A percentile compares a stretch with the other conserved stretches of the same genome.
Conservation (phyloP, 768 basidiomycete species). For the Myochromella boudieri region DNA sequence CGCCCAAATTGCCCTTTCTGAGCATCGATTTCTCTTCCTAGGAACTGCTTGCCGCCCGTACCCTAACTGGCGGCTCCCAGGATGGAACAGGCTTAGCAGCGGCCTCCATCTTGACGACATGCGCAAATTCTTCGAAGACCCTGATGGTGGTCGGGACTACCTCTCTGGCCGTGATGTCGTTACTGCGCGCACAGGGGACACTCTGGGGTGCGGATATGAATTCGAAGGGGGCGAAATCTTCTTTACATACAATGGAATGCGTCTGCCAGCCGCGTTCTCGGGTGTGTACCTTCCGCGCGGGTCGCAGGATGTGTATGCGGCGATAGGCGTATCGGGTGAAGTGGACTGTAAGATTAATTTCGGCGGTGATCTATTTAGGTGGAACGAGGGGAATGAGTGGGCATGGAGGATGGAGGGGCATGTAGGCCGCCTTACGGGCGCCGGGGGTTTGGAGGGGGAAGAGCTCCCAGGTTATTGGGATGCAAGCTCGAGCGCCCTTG, state of each 20-base stretch:
- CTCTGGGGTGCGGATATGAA: conserved; percentile 64
- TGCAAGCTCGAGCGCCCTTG: not conserved
- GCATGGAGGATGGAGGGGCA: conserved; percentile 65
- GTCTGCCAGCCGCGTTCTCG: conserved; percentile 54
- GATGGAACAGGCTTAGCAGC: conserved; percentile 68
- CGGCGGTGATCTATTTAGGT: conserved; percentile 56
- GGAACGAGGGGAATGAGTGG: conserved; percentile 67
- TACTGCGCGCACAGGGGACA: conserved; percentile 44
- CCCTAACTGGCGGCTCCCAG: conserved; percentile 64
- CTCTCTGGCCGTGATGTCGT: conserved; percentile 23
- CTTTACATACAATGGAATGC: conserved; percentile 63
- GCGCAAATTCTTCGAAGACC: conserved; percentile 72
- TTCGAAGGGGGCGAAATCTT: conserved; percentile 53
- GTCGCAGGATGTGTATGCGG: conserved; percentile 60
- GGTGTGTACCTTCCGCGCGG: conserved; percentile 57
- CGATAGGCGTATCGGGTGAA: conserved; percentile 55
- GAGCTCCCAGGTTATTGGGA: conserved; percentile 44
- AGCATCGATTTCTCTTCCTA: conserved; percentile 20
- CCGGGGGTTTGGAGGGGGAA: conserved; percentile 34
- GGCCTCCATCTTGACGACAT: conserved; percentile 71
- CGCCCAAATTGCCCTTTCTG: not conserved
- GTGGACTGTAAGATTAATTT: conserved; percentile 65
- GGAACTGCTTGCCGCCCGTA: conserved; percentile 68
- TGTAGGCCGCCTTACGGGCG: conserved; percentile 46
- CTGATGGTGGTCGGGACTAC: conserved; percentile 64